These are phyloP conservation scores for Boletus semigastroideus DNA, from an alignment of 1,284 basidiomycete species.

Conservation along the genomic window DNA sequence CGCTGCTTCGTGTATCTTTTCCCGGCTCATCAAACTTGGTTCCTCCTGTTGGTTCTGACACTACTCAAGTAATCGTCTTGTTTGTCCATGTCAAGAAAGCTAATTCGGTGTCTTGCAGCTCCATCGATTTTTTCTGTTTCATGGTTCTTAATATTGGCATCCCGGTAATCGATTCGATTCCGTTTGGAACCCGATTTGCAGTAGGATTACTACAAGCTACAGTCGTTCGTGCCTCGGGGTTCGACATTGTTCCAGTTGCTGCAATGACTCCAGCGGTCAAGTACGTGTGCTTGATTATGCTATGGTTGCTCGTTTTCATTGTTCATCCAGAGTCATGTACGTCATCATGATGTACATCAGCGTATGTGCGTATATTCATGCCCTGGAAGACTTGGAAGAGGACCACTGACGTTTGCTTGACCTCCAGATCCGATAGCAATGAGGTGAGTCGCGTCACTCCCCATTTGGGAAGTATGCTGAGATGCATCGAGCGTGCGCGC, in stretches of 20 bases:
- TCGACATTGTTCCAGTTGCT: constrained; percentile 73
- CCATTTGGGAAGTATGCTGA: not conserved
- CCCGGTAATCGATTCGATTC: constrained; percentile 66
- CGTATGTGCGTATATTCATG: constrained; percentile 52
- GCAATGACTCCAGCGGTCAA: constrained; percentile 82
- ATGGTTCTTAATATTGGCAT: constrained; percentile 88
- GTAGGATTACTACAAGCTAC: constrained; percentile 72
- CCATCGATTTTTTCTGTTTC: constrained; percentile 87
- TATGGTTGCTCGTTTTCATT: constrained; percentile 2
- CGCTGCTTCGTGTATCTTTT: constrained; percentile 96
- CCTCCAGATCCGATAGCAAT: constrained; percentile 66
- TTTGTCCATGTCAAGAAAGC: not conserved
- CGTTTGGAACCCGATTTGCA: constrained; percentile 64
- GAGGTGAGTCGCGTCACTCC: constrained; percentile 45
- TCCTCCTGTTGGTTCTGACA: constrained; percentile 69
- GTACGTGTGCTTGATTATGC: constrained; percentile 41
- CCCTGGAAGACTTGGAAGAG: not conserved
- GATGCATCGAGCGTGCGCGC: constrained; percentile 71
- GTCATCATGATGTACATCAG: constrained; percentile 89
- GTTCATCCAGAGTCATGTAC: constrained; percentile 66
- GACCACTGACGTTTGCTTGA: constrained; percentile 7
- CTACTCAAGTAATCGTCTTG: constrained; percentile 59
- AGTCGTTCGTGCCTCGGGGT: constrained; percentile 88
- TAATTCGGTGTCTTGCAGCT: constrained; percentile 38
- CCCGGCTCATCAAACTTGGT: constrained; percentile 95